Evolutionary conservation across 192 early-diverging fungal genomes (phyloP).

Genomic region (Pilobolus umbonatus): DNA sequence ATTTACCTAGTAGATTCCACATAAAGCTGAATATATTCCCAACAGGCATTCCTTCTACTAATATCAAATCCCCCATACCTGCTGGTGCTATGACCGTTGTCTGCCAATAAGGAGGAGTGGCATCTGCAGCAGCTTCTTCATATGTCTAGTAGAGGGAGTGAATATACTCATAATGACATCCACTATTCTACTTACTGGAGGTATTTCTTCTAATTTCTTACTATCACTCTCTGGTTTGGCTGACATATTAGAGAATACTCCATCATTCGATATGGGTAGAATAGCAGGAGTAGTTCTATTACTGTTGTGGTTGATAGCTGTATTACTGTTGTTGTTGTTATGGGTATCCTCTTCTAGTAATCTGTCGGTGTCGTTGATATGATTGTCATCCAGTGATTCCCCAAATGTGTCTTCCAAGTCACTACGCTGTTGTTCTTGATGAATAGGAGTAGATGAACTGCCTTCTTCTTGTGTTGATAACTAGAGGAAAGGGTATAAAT

Average conservation of each 20-base stretch:
- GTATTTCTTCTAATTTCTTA: conserved; percentile 45
- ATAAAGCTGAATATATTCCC: conserved; percentile 72
- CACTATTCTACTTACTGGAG: conserved; percentile 41
- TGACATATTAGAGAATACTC: conserved; percentile 53
- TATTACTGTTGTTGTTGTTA: conserved; percentile 3
- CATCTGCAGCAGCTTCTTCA: conserved; percentile 70
- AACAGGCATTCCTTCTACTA: conserved; percentile 90
- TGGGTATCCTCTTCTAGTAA: no score
- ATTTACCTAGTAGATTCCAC: conserved; percentile 71
- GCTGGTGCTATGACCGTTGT: conserved; percentile 70
- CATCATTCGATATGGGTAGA: conserved; percentile 36
- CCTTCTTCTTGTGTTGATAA: conserved; percentile 2
- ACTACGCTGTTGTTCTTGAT: conserved; percentile 13
- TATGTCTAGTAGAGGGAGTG: conserved; percentile 47
- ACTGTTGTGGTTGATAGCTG: background rate
- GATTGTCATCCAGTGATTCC: conserved; percentile 16
- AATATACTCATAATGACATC: background rate
- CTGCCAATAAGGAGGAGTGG: conserved; percentile 73
- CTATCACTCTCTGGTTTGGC: conserved; percentile 51
- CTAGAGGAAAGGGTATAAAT: background rate
- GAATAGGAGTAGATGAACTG: background rate
- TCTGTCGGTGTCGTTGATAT: conserved; percentile 1
- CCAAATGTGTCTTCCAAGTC: conserved; percentile 28
- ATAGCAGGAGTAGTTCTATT: conserved; percentile 21
- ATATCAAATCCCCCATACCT: conserved; percentile 73